A percentile compares a stretch with the other conserved stretches of the same genome.
Conservation (phyloP, 495 filamentous ascomycete species). For the Neurospora sp. region DNA sequence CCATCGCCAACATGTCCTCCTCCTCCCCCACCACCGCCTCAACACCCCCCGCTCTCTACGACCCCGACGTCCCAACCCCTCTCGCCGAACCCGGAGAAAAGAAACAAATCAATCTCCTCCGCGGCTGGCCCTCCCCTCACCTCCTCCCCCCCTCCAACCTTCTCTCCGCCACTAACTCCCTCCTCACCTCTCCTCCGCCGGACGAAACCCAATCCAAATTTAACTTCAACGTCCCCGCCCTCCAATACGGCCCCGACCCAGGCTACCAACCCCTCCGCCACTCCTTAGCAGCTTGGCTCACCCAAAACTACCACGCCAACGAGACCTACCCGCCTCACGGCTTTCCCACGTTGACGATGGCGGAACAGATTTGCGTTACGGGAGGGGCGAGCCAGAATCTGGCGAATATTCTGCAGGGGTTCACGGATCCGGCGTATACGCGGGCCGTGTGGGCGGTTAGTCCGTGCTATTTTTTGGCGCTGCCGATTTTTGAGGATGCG, state of each 20-base stretch:
- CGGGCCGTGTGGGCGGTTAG: conserved; percentile 67
- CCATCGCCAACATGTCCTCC: background rate
- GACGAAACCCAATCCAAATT: conserved; percentile 3
- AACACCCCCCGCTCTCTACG: background rate
- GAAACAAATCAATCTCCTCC: conserved; percentile 52
- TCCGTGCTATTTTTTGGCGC: conserved; percentile 72
- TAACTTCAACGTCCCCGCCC: conserved; percentile 41
- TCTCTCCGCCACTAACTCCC: conserved; percentile 39
- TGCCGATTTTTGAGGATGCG: conserved; percentile 68
- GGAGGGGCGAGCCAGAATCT: conserved; percentile 72
- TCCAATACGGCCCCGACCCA: conserved; percentile 70
- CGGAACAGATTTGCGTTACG: conserved; percentile 65
- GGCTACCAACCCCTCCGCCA: conserved; percentile 58
- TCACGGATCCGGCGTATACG: conserved; percentile 69
- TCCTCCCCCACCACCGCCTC: background rate
- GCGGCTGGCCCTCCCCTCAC: conserved; percentile 60
- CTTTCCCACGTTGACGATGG: conserved; percentile 10
- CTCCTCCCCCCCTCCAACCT: conserved; percentile 59
- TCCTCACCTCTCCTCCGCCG: conserved; percentile 26
- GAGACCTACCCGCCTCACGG: background rate
- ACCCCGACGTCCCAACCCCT: background rate
- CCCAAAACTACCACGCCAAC: background rate
- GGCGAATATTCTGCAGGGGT: conserved; percentile 60
- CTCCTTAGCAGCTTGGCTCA: conserved; percentile 61
- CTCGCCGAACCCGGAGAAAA: conserved; percentile 5